These are phyloP conservation scores for Saxophila tyrrhenica DNA, from an alignment of 495 filamentous ascomycete species.

Conservation along the genomic window DNA sequence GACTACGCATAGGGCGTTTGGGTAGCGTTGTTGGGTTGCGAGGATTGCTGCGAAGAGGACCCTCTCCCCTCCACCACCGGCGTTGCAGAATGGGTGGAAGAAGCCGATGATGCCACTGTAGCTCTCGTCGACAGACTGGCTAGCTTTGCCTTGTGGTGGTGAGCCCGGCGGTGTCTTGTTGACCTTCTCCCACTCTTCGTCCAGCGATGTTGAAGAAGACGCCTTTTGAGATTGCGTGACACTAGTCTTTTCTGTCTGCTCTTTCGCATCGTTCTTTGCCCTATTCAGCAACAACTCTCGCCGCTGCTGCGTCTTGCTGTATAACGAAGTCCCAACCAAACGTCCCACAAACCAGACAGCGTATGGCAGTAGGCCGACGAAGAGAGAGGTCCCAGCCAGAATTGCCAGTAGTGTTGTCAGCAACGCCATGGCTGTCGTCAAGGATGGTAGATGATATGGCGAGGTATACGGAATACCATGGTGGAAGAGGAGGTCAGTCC, in stretches of 20 bases:
- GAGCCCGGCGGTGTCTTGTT: constrained; percentile 44
- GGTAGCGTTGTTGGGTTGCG: constrained; percentile 82
- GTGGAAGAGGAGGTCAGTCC: background rate
- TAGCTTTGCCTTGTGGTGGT: background rate
- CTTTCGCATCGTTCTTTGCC: constrained; percentile 48
- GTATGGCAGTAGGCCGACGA: constrained; percentile 9
- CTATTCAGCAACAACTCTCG: constrained; percentile 49
- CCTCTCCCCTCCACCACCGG: constrained; percentile 88
- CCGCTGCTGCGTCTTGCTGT: constrained; percentile 53
- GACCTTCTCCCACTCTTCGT: constrained; percentile 69
- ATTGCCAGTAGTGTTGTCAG: constrained; percentile 6
- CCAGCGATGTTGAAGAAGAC: constrained; percentile 30
- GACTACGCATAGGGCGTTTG: constrained; percentile 74
- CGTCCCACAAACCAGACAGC: constrained; percentile 25
- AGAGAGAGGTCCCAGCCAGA: constrained; percentile 3
- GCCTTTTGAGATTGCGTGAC: constrained; percentile 12
- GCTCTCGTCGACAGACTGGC: constrained; percentile 23
- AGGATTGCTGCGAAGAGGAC: constrained; percentile 94
- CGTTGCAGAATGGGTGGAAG: constrained; percentile 97
- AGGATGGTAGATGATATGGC: background rate
- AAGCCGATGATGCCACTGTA: constrained; percentile 78
- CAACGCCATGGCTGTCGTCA: background rate
- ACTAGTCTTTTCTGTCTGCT: constrained; percentile 28
- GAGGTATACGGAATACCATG: background rate
- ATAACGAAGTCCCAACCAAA: constrained; percentile 37